Base-by-base conservation (phyloP, 192 early-diverging fungal species). In the Podila epicladia region DNA sequence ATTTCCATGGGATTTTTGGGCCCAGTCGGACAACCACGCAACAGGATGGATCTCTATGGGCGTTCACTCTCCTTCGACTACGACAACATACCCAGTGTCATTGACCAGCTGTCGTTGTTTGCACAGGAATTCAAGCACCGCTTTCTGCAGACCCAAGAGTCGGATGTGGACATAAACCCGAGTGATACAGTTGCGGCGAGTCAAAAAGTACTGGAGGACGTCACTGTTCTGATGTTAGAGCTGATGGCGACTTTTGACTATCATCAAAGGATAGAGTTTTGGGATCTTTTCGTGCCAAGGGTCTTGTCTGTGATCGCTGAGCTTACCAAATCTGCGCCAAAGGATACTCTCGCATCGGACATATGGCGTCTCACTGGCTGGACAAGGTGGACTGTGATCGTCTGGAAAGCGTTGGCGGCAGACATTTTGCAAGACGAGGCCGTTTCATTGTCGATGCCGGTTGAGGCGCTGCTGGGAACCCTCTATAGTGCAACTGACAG, bases 351-450 rank as follows among this genome's bases (percentile, higher is more conserved):
- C 33, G 31, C 37, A 35, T 29, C 59, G 1, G 24, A 24, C 59
- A 33, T 24, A 9, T n/a, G 62, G 31, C 20, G 20, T 5, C 8
- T 22, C 9, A 38, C n/a, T 38, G 20, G 1, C 5, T 63, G 62
- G 62, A 35, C 31, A 20, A 37, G 22, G n/a, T 63, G 62, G 62
- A 38, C 33, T n/a, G 6, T 63, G 62, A 37, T 37, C 4, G 33
- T 35, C 20, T 63, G 62, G 62, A 35, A n/a, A 15, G 37, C 59
- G 8, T 17, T 76, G 13, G 48, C 67, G 19, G 55, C 41, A 5
- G 57, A 61, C 28, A 32, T 35, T 7, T 4, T 59, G 13, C 62
- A 15, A 13, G 50, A 58, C 2, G 67, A 58, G 32, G 15, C 53
- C 3, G 50, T 38, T 7, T 9, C 24, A 1, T 28, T 61, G 24